Conservation (phyloP, 2,329 filamentous ascomycete species). For the Pseudogymnoascus sp. region DNA sequence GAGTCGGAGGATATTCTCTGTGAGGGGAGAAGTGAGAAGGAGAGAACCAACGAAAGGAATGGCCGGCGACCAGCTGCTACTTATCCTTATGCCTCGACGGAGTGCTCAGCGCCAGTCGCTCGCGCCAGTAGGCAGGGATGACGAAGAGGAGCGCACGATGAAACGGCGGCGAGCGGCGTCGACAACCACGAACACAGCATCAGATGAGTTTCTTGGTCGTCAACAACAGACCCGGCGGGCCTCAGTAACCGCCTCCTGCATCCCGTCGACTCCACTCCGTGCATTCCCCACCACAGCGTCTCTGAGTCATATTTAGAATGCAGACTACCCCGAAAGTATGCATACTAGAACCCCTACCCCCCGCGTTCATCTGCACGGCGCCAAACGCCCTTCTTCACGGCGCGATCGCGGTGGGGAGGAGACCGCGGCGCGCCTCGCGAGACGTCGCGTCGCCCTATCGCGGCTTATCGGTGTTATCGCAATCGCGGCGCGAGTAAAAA, state of each 20-base stretch:
- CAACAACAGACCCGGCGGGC: slow-evolving; percentile 25
- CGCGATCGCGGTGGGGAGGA: neutral
- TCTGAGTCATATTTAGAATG: slow-evolving; percentile 27
- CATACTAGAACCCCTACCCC: neutral
- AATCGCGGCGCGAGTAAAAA: neutral
- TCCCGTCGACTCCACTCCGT: slow-evolving; percentile 7
- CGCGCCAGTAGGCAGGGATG: neutral
- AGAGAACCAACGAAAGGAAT: neutral
- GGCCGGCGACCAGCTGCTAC: slow-evolving; percentile 19
- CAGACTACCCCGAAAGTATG: neutral
- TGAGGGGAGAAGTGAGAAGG: neutral
- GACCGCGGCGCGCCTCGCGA: neutral
- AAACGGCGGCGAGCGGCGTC: neutral
- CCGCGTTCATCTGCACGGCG: neutral
- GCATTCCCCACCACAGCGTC: slow-evolving; percentile 19
- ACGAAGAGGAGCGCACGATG: neutral
- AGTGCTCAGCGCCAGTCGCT: slow-evolving; percentile 9
- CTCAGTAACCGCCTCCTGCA: slow-evolving; percentile 21
- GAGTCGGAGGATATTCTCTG: slow-evolving; percentile 5
- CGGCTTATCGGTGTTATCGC: neutral
- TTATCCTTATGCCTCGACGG: slow-evolving; percentile 21
- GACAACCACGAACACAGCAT: slow-evolving; percentile 10
- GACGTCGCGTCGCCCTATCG: neutral
- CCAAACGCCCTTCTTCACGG: neutral
- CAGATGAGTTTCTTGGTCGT: slow-evolving; percentile 27